Percentiles rank a stretch among this genome's conserved stretches.
Conservation (phyloP, 371 early-diverging fungal genomes). For the Actinomucor elegans region DNA sequence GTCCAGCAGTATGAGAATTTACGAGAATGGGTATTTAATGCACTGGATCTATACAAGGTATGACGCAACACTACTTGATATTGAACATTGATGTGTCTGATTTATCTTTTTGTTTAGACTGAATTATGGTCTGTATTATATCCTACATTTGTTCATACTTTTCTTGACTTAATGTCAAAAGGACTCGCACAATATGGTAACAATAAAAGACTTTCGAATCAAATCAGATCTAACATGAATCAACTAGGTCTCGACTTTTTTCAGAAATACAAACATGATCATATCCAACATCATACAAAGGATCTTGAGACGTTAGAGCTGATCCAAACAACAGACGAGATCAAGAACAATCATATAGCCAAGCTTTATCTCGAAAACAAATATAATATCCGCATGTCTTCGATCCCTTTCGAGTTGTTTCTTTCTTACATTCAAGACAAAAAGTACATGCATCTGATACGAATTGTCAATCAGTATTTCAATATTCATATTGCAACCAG, state of each 20-base stretch:
- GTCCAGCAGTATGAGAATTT: conserved; percentile 76
- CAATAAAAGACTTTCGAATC: not conserved
- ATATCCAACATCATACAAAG: conserved; percentile 67
- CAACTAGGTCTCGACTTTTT: conserved; percentile 65
- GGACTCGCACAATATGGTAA: conserved; percentile 67
- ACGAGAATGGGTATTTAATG: conserved; percentile 92
- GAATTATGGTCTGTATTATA: conserved; percentile 89
- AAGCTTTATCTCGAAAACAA: conserved; percentile 82
- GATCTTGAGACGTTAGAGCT: conserved; percentile 68
- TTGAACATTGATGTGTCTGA: too few relatives aligned
- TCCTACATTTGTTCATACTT: conserved; percentile 95
- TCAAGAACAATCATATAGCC: conserved; percentile 81
- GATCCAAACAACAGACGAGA: conserved; percentile 74
- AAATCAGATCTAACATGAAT: too few relatives aligned
- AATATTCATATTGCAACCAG: conserved; percentile 64
- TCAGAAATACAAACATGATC: conserved; percentile 73
- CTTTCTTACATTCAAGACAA: conserved; percentile 93
- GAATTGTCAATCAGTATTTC: conserved; percentile 94
- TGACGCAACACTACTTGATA: too few relatives aligned
- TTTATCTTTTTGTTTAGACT: conserved; percentile 48
- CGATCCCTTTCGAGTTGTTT: conserved; percentile 92
- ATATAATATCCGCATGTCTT: conserved; percentile 87
- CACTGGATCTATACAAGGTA: conserved; percentile 92
- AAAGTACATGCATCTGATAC: conserved; percentile 81
- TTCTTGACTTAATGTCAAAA: conserved; percentile 83